Percentiles rank a stretch among this genome's conserved stretches.
Evolutionary conservation across 2,329 filamentous ascomycete species (phyloP).

Genomic region (Blumeria hordei): DNA sequence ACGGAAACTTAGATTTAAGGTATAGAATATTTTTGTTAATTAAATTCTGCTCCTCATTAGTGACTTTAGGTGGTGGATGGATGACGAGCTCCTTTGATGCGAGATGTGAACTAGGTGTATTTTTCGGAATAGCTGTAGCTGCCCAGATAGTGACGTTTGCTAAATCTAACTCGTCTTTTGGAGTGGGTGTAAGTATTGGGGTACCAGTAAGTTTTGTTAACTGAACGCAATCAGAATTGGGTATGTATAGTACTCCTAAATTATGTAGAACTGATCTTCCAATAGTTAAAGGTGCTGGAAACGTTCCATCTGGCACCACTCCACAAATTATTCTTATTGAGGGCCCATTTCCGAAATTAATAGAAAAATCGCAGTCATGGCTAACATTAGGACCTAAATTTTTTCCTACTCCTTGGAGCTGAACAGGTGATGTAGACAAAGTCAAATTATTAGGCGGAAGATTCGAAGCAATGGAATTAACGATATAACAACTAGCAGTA

Average conservation of each 20-base stretch:
- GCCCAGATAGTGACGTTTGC: not conserved
- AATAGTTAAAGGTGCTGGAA: slow-evolving; percentile 1
- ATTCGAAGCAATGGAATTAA: not conserved
- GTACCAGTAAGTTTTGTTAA: not conserved
- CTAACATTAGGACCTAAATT: not conserved
- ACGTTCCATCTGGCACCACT: not conserved
- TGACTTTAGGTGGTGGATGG: not conserved
- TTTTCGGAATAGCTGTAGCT: not conserved
- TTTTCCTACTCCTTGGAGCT: not conserved
- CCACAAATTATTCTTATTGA: not conserved
- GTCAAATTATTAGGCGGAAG: not conserved
- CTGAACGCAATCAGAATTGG: not conserved
- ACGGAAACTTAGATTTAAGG: not conserved
- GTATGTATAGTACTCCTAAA: slow-evolving; percentile 1
- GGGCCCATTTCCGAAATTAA: not conserved
- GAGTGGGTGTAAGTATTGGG: not conserved
- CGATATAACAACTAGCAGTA: not conserved
- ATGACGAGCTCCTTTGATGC: not conserved
- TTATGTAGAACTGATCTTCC: not conserved
- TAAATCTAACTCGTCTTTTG: not conserved
- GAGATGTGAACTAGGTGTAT: not conserved
- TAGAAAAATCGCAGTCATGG: not conserved
- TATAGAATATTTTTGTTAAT: not conserved
- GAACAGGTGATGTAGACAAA: not conserved
- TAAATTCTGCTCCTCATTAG: not conserved